Percentiles rank a stretch among this genome's conserved stretches.
Conservation (phyloP, 1,284 basidiomycete species). For the Pulveroboletus sp. region DNA sequence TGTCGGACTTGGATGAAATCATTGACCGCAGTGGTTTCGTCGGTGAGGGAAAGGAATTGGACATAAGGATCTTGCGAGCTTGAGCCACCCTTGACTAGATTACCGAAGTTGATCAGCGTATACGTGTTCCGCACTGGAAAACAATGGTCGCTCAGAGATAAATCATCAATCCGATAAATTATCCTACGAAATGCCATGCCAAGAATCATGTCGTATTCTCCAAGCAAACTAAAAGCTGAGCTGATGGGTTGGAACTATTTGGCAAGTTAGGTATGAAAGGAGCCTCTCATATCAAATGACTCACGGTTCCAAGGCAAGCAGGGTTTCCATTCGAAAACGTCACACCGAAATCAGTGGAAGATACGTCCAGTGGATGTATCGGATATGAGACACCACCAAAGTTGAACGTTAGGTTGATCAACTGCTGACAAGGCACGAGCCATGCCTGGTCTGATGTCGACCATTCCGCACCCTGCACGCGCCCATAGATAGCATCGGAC, state of each 20-base stretch:
- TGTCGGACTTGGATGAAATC: conserved; percentile 55
- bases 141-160: conserved; percentile 4
- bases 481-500: conserved; percentile 76
- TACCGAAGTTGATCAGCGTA: conserved; percentile 55
- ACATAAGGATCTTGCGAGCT: conserved; percentile 46
- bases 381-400: conserved; percentile 68
- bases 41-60: conserved; percentile 51
- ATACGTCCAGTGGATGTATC: conserved; percentile 69
- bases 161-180: background rate
- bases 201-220: conserved; percentile 76
- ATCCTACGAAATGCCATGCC: conserved; percentile 75
- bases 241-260: conserved; percentile 76
- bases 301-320: conserved; percentile 65
- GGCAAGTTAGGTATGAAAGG: conserved; percentile 2
- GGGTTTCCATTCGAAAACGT: conserved; percentile 52
- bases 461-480: conserved; percentile 70
- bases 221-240: conserved; percentile 69
- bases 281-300: conserved; percentile 24
- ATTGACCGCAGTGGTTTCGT: conserved; percentile 40
- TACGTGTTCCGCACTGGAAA: conserved; percentile 66
- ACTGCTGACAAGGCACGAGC: conserved; percentile 70
- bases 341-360: conserved; percentile 60
- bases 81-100: conserved; percentile 44
- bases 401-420: conserved; percentile 64
- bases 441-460: conserved; percentile 55